These are phyloP conservation scores for Leccinum solheimii DNA, from an alignment of 1,284 basidiomycete genomes.

Conservation along the genomic window DNA sequence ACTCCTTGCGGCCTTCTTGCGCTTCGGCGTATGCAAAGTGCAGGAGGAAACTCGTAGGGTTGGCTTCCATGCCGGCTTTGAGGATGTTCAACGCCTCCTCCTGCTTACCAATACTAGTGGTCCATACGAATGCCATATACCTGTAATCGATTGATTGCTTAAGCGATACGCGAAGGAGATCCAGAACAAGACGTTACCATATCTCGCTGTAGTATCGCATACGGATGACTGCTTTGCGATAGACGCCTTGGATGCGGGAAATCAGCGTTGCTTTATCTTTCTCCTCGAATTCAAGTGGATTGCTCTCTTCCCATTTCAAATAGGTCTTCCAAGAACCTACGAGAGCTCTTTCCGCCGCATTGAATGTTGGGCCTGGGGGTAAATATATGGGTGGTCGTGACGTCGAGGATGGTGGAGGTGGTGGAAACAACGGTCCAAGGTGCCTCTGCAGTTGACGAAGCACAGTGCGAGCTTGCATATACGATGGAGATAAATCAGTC, in stretches of 20 bases:
- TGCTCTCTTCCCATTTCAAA: constrained; percentile 93
- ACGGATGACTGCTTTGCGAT: constrained; percentile 83
- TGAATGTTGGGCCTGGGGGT: constrained; percentile 76
- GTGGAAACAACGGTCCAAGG: constrained; percentile 61
- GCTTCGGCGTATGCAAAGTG: constrained; percentile 89
- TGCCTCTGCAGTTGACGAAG: constrained; percentile 83
- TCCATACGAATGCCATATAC: constrained; percentile 90
- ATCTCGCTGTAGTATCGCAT: constrained; percentile 97
- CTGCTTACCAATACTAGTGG: constrained; percentile 66
- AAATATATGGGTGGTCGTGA: constrained; percentile 53
- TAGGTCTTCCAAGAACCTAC: constrained; percentile 90
- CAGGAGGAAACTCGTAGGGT: constrained; percentile 83
- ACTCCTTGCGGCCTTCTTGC: constrained; percentile 70
- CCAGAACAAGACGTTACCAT: constrained; percentile 57
- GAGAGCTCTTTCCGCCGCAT: constrained; percentile 67
- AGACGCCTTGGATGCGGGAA: constrained; percentile 77
- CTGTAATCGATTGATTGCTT: constrained; percentile 40
- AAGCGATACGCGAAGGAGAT: constrained; percentile 11
- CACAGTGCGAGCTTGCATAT: constrained; percentile 93
- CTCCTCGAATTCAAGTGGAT: constrained; percentile 92
- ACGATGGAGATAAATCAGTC: constrained; percentile 77
- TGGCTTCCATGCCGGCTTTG: constrained; percentile 86
- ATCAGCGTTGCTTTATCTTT: constrained; percentile 70
- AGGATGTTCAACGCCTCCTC: constrained; percentile 86
- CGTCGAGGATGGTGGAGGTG: constrained; percentile 43